Conservation (phyloP, 352 stramenopile species). For the Pythium chondricola region DNA sequence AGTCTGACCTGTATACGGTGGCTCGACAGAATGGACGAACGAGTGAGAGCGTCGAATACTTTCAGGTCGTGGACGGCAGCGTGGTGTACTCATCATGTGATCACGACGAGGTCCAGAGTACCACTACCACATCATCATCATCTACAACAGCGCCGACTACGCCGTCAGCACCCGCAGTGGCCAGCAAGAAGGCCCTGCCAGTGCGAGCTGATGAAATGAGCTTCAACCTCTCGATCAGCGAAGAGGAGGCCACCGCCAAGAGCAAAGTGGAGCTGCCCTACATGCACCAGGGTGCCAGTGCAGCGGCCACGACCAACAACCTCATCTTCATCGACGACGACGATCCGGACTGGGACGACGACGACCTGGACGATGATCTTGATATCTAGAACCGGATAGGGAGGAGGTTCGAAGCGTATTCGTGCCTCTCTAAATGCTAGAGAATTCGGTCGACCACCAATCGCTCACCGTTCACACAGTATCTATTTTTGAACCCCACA, state of each 20-base stretch:
- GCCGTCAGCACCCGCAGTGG: background rate
- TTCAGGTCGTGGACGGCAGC: conserved; percentile 24
- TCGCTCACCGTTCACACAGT: too few species aligned
- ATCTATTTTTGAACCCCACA: too few species aligned
- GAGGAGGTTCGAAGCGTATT: too few species aligned
- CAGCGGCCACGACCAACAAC: conserved; percentile 9
- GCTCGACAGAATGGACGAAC: conserved; percentile 45
- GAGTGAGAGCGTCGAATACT: conserved; percentile 64
- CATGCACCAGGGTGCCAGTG: conserved; percentile 38
- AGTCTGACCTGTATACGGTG: too few species aligned
- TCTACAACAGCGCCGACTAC: background rate
- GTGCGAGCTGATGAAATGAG: conserved; percentile 53
- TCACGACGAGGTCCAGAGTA: background rate
- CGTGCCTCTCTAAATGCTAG: too few species aligned
- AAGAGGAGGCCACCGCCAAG: conserved; percentile 48
- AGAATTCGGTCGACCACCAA: too few species aligned
- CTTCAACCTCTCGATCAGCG: conserved; percentile 68
- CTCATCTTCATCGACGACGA: conserved; percentile 79
- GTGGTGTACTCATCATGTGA: conserved; percentile 22
- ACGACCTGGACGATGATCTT: conserved; percentile 41
- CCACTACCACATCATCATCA: background rate
- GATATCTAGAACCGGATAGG: conserved; percentile 40
- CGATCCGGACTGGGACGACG: conserved; percentile 63
- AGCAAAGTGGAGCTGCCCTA: conserved; percentile 64
- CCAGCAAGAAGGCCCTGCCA: conserved; percentile 23